Base-by-base conservation (phyloP, 2,329 filamentous ascomycete genomes). In the Torrubiellomyces zombiae region DNA sequence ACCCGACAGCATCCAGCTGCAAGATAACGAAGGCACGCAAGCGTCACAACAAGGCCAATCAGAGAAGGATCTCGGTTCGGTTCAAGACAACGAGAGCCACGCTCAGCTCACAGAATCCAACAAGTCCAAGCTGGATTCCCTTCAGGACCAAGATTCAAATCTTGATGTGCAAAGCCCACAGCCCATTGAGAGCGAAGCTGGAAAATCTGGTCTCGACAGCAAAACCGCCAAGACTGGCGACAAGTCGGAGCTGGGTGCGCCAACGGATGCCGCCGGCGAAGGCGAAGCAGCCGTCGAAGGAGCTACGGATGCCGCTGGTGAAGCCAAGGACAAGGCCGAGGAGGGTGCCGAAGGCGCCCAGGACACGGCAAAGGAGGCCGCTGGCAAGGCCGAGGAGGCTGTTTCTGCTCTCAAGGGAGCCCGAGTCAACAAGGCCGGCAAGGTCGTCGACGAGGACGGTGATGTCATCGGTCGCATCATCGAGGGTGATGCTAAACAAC, bases 401-500 rank as follows among this genome's bases (percentile, higher is more conserved):
- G 31, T n/a, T n/a, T n/a, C n/a, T n/a, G n/a, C n/a, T n/a, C n/a
- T 35, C 20, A 24, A 24, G 11, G 19, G 24, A 18, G 20, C 37
- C 16, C 14, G 24, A 9, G 25, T 22, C 4, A 20, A 18, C 16
- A 22, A 29, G 24, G 8, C 20, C 11, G 17, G 13, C 8, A 23
- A 16, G 9, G 18, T 12, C 23, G 5, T 17, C 11, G 20, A 10
- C n/a, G 12, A 20, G 19, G 19, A 12, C 9, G 19, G 13, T 6
- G 19, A 20, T 9, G 19, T 10, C 19, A 20, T 11, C 10, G 19
- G n/a, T n/a, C n/a, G n/a, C n/a, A n/a, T n/a, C 18, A 19, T n/a
- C 18, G 13, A 7, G 11, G 27, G 15, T 16, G 27, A 18, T 5
- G 29, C 28, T n/a, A n/a, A n/a, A n/a, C n/a, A n/a, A n/a, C n/a